These are phyloP conservation scores for Dothidotthia symphoricarpi DNA, from an alignment of 2,329 filamentous ascomycete species.

Conservation along the genomic window DNA sequence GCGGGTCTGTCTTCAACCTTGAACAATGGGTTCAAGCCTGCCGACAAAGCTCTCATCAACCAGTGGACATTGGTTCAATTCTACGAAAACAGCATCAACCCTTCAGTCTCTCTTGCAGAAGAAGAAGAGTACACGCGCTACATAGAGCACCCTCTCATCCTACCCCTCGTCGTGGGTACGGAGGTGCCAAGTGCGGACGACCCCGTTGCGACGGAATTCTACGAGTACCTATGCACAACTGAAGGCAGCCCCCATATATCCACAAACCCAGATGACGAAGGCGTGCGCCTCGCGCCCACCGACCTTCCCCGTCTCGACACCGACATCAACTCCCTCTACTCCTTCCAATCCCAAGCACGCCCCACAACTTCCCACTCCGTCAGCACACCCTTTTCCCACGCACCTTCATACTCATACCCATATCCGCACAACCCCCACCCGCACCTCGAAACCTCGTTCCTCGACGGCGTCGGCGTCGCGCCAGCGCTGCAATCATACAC, in stretches of 20 bases:
- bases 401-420: conserved; percentile 25
- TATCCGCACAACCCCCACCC: conserved; percentile 19
- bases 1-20: conserved; percentile 27
- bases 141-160: conserved; percentile 79
- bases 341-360: conserved; percentile 22
- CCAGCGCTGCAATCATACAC: conserved; percentile 6
- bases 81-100: conserved; percentile 80
- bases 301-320: conserved; percentile 22
- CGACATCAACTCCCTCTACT: conserved; percentile 27
- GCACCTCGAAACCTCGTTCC: conserved; percentile 12
- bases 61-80: conserved; percentile 89
- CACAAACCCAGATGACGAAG: conserved; percentile 20
- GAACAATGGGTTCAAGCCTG: conserved; percentile 47
- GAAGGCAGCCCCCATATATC: conserved; percentile 20
- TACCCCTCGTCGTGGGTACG: conserved; percentile 76
- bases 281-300: conserved; percentile 12
- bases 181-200: conserved; percentile 57
- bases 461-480: conserved; percentile 1
- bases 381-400: conserved; percentile 36
- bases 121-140: conserved; percentile 85
- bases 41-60: conserved; percentile 76
- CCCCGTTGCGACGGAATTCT: conserved; percentile 63
- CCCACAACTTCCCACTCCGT: conserved; percentile 29
- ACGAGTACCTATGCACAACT: conserved; percentile 70
- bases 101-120: conserved; percentile 73